Conservation (phyloP, 2,329 filamentous ascomycete genomes). For the Colletotrichum musicola region DNA sequence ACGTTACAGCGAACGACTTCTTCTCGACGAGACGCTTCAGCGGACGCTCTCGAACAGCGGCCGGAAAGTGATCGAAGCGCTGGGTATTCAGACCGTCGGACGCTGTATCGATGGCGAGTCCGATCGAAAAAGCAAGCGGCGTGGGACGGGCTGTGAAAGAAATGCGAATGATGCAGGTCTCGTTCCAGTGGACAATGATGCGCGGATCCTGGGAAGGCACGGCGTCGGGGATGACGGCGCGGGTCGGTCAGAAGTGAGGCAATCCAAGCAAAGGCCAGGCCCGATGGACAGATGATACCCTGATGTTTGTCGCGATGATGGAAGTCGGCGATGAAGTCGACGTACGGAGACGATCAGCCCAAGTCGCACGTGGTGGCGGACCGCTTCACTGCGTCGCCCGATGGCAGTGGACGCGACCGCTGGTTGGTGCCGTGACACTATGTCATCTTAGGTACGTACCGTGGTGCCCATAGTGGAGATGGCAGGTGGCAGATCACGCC, state of each 20-base stretch:
- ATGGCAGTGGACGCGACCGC: neutral
- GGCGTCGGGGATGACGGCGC: neutral
- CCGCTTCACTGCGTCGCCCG: neutral
- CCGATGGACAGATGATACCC: neutral
- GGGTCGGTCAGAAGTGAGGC: neutral
- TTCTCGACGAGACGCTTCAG: neutral
- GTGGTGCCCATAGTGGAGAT: too few relatives aligned
- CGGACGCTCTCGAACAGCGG: neutral
- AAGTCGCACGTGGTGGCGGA: neutral
- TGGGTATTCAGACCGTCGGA: neutral
- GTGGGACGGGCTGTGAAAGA: constrained; percentile 17
- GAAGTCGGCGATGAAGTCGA: neutral
- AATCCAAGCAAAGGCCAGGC: neutral
- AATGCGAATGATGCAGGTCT: constrained; percentile 32
- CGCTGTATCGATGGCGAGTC: neutral
- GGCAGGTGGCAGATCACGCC: neutral
- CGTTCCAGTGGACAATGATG: constrained; percentile 16
- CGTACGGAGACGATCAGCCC: constrained; percentile 5
- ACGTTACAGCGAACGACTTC: constrained; percentile 2
- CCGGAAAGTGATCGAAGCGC: neutral
- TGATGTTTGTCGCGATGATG: neutral
- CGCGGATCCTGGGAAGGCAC: neutral
- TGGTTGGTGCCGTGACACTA: neutral
- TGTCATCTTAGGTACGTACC: constrained; percentile 3
- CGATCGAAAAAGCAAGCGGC: constrained; percentile 13